Evolutionary conservation across 2,329 filamentous ascomycete genomes (phyloP).

Genomic region (Fusarium sp.): DNA sequence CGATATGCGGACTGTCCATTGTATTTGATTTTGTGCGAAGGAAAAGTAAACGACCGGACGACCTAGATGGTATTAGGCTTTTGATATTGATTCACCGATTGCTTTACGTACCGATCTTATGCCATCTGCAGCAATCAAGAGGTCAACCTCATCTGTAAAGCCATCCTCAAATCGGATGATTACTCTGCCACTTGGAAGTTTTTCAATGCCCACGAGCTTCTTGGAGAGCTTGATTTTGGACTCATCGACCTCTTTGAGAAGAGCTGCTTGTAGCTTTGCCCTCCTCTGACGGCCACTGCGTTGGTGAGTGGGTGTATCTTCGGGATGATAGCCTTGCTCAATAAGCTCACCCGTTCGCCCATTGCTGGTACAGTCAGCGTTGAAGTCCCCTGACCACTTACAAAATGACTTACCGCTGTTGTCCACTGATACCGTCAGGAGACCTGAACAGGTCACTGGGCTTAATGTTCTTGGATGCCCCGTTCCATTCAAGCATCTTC

Average conservation of each 20-base stretch:
- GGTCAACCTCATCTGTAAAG: slow-evolving; percentile 51
- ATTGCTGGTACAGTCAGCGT: slow-evolving; percentile 38
- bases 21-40: slow-evolving; percentile 57
- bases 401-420: slow-evolving; percentile 36
- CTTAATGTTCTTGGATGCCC: slow-evolving; percentile 45
- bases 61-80: slow-evolving; percentile 42
- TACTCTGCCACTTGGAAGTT: slow-evolving; percentile 51
- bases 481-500: slow-evolving; percentile 48
- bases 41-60: slow-evolving; percentile 54
- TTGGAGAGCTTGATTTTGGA: slow-evolving; percentile 58
- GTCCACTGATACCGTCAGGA: slow-evolving; percentile 38
- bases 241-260: slow-evolving; percentile 57
- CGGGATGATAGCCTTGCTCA: slow-evolving; percentile 30
- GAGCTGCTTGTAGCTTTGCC: slow-evolving; percentile 58
- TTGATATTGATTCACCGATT: not conserved
- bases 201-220: slow-evolving; percentile 52
- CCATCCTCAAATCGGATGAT: slow-evolving; percentile 59
- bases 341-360: slow-evolving; percentile 47
- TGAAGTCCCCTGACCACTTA: fast-evolving
- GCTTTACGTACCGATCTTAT: slow-evolving; percentile 56
- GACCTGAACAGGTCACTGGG: slow-evolving; percentile 47
- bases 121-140: slow-evolving; percentile 64
- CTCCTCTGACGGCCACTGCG: slow-evolving; percentile 46
- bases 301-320: slow-evolving; percentile 40
- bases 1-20: slow-evolving; percentile 51